Evolutionary conservation across 129 eudicot genomes (phyloP).

Genomic region (Kitagawia praeruptora): DNA sequence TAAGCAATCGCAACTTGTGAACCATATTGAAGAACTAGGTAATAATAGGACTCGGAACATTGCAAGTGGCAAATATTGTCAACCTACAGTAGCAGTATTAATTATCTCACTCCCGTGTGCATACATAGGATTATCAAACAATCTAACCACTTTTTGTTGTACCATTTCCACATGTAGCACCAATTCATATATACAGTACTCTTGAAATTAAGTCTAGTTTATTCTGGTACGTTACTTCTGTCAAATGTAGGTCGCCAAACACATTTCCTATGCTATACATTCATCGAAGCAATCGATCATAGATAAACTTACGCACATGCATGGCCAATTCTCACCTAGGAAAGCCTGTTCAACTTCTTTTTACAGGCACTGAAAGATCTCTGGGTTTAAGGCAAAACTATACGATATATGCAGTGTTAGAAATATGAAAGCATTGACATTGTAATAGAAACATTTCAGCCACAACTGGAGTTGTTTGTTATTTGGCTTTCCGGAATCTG

Average conservation of each 20-base stretch:
- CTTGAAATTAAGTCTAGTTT: background rate
- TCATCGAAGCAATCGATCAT: background rate
- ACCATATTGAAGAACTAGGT: background rate
- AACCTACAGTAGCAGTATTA: background rate
- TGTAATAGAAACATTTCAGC: background rate
- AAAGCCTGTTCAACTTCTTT: slow-evolving; percentile 2
- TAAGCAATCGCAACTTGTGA: background rate
- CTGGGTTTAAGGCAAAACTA: background rate
- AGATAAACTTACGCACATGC: background rate
- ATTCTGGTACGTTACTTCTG: background rate
- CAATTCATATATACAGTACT: background rate
- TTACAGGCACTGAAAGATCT: background rate
- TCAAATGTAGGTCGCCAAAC: background rate
- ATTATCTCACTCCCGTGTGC: background rate
- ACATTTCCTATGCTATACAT: background rate
- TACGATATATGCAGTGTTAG: background rate
- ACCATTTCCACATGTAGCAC: background rate
- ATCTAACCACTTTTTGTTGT: background rate
- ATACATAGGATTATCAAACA: too few species aligned
- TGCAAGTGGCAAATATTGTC: background rate
- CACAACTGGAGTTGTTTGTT: background rate
- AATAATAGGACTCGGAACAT: background rate
- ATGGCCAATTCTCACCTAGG: background rate
- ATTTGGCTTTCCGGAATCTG: background rate
- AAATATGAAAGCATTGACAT: background rate